These are phyloP conservation scores for Tetragonia tetragonoides DNA, from an alignment of 148 eudicot species.

Conservation along the genomic window DNA sequence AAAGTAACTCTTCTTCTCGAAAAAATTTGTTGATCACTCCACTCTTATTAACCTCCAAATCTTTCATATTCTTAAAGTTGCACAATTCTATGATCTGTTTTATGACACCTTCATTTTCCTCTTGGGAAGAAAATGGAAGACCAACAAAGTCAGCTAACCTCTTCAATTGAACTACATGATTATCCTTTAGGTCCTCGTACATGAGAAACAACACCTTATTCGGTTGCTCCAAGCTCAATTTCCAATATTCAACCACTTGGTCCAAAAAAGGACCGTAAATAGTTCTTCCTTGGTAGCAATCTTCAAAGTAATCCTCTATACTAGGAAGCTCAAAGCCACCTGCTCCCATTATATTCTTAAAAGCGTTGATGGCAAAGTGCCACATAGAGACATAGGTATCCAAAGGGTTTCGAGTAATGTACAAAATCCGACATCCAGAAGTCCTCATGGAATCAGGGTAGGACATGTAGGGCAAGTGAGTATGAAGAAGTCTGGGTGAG, in stretches of 20 bases:
- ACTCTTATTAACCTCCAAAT: background rate
- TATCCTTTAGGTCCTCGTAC: background rate
- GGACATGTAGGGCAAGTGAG: no score
- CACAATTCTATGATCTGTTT: background rate
- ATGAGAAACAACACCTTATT: background rate
- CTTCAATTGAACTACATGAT: background rate
- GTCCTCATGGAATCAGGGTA: background rate
- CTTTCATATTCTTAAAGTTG: background rate
- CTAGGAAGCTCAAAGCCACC: no score
- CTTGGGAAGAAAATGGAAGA: background rate
- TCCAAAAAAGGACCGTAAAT: background rate
- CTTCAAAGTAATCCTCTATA: background rate
- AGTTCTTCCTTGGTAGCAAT: background rate
- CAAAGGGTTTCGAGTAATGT: background rate
- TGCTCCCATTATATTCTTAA: no score
- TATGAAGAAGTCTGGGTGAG: no score
- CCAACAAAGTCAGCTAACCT: background rate
- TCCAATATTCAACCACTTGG: background rate
- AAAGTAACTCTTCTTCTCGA: background rate
- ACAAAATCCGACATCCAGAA: background rate
- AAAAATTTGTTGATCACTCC: background rate
- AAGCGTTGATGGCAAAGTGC: no score
- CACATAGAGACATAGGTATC: background rate
- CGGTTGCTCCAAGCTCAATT: background rate
- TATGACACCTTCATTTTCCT: background rate